Evolutionary conservation across 2,329 filamentous ascomycete species (phyloP), one percentile per base, ranked within the genome.

Genomic region (Fusarium domesticum): DNA sequence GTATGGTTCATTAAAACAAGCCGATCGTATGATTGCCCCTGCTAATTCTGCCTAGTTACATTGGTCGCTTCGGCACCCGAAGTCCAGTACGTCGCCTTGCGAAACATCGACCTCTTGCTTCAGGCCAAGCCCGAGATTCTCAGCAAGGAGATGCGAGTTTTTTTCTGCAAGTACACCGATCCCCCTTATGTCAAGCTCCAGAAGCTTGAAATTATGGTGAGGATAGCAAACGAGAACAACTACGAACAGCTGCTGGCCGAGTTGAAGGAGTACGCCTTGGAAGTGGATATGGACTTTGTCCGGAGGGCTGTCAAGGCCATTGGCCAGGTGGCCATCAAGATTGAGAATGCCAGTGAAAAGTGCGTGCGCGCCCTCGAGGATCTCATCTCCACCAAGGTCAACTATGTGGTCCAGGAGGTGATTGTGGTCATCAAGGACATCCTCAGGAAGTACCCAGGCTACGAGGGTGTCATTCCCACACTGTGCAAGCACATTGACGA

Each of bases 91-190:
- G 93, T 98, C 43, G 93, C 93, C 12, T 73, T 98, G 38, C 79
- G 92, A 53, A 98, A 98, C 67, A 98, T 98, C 61, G 93, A 98
- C 58, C 81, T 98, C 25, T 77, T 98, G 6, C 77, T 98, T 18
- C 93, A 98, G 68, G 93, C 95, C 58, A 92, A 96, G 67, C 90
- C 93, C 10, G 91, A 96, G 57, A 96, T 98, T 43, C 77, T 98
- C 8, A 95, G 89, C 76, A 97, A 97, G 68, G 93, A 98, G 68
- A 83, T 98, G 61, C 83, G 93, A 35, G 93, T 98, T 7, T 98
- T 98, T 73, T 98, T 98, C 73, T 98, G 93, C 84, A 98, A 98
- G 72, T 98, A 98, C 74, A 97, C 97, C 65, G 93, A 98, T 59
- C 92, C 93, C 2, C 90, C 90, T 17, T 98, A 98, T 65, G 84